A percentile compares a stretch with the other conserved stretches of the same genome.
Evolutionary conservation across 2,329 filamentous ascomycete genomes (phyloP).

Genomic region (Talaromyces verruculosus): DNA sequence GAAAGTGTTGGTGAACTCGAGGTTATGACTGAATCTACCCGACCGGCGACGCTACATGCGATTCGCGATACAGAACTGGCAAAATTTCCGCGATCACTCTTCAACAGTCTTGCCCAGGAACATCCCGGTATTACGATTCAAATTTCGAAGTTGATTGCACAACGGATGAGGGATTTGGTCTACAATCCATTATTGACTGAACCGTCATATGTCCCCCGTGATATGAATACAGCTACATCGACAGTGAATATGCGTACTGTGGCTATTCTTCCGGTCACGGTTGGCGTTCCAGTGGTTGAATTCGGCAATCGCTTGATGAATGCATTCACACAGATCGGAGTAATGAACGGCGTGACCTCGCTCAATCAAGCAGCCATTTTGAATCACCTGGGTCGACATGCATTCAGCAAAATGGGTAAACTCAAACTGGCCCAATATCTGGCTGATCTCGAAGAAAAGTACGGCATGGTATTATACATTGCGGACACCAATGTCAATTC

Average conservation of each 20-base stretch:
- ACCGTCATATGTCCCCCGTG: conserved; percentile 61
- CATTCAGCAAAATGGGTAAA: conserved; percentile 97
- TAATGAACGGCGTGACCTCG: conserved; percentile 83
- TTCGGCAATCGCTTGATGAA: conserved; percentile 88
- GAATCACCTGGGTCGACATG: conserved; percentile 91
- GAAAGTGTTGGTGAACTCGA: conserved; percentile 97
- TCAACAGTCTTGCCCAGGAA: conserved; percentile 96
- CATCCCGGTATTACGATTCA: conserved; percentile 98
- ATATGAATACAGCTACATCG: conserved; percentile 65
- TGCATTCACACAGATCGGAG: conserved; percentile 84
- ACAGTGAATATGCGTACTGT: conserved; percentile 92
- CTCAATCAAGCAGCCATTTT: conserved; percentile 92
- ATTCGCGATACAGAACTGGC: conserved; percentile 96
- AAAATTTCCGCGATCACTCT: conserved; percentile 91
- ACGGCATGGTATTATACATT: conserved; percentile 90
- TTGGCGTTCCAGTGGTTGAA: conserved; percentile 89
- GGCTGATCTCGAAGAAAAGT: conserved; percentile 95
- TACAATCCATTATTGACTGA: conserved; percentile 70
- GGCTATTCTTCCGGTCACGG: conserved; percentile 83
- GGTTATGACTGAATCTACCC: conserved; percentile 87
- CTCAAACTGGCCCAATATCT: conserved; percentile 93
- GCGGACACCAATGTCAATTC: conserved; percentile 96
- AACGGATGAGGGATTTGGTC: conserved; percentile 79
- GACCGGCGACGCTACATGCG: conserved; percentile 89
- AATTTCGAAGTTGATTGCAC: conserved; percentile 97